Evolutionary conservation across 139 green algal species (phyloP), one percentile per base, ranked within the genome.

Genomic region (Chlorella sp.): DNA sequence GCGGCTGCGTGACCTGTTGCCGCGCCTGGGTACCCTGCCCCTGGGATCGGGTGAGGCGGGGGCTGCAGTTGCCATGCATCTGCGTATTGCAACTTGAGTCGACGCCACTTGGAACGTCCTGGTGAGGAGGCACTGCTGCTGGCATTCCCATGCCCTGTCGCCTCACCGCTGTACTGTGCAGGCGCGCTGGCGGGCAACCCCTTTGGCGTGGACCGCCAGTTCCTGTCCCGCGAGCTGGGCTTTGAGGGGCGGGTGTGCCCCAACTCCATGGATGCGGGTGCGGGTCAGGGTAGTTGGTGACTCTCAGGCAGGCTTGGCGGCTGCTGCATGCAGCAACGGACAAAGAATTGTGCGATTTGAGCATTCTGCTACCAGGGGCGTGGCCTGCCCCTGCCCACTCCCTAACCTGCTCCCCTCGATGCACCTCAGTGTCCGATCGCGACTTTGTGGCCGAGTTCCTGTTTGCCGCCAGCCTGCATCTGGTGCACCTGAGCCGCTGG

Each of bases 171-270:
- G 17, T 32, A 1, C 30, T 30, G 39, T 78, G 83, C 90, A 72
- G 96, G 97, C 18, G 97, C 97, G 0, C 89, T 99, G 69, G 97
- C 97, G 0, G 97, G 97, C 68, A 99, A 98, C 88, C 96, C 96
- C 16, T 98, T 99, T 81, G 85, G 91, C 15, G 94, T 99, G 63
- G 97, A 99, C 93, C 90, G 97, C 47, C 88, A 90, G 39, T 63
- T 86, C 28, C 93, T 96, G n/a, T 90, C 95, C 15, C 17, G 86
- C 34, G 93, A 96, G 75, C 89, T 98, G 56, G 94, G 93, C 57
- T 96, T 98, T 65, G 87, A 88, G 36, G 92, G 89, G 20, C 87
- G 93, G 9, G 93, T 96, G 26, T 95, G 94, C 83, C 93, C 96
- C 78, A 99, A 99, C 94, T 98, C 93, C 85, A 98, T 99, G 95